These are phyloP conservation scores for Aspergillus sp. DNA, from an alignment of 2,329 filamentous ascomycete genomes.

Conservation along the genomic window DNA sequence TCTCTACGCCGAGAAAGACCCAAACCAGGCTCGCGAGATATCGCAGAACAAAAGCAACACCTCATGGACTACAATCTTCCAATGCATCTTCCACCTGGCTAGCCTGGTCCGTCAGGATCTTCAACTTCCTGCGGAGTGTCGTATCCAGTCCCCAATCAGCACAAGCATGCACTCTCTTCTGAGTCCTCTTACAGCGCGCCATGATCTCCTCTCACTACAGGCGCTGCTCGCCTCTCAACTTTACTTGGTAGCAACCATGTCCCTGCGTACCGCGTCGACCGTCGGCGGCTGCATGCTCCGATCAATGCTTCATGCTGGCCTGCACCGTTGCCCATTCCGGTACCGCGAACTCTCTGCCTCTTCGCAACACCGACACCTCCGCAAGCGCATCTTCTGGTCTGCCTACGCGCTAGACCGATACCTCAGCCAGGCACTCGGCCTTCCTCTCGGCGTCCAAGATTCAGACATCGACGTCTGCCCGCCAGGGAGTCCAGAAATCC, in stretches of 20 bases:
- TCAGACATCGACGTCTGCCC: conserved; percentile 52
- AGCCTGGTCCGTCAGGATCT: conserved; percentile 39
- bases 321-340: conserved; percentile 58
- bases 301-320: conserved; percentile 54
- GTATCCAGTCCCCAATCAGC: conserved; percentile 43
- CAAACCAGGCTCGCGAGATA: not conserved
- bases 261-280: conserved; percentile 54
- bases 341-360: conserved; percentile 49
- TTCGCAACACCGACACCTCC: conserved; percentile 44
- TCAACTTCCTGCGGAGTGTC: conserved; percentile 38
- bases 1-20: conserved; percentile 40
- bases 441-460: conserved; percentile 48
- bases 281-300: conserved; percentile 54
- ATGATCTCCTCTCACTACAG: conserved; percentile 54
- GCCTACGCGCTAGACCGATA: conserved; percentile 49
- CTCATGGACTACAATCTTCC: conserved; percentile 48
- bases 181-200: conserved; percentile 43
- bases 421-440: conserved; percentile 44
- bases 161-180: conserved; percentile 43
- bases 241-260: conserved; percentile 54
- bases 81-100: conserved; percentile 58
- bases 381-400: conserved; percentile 50
- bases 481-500: conserved; percentile 49
- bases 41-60: conserved; percentile 28
- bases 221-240: conserved; percentile 55